Evolutionary conservation across 331 rosid species (phyloP).

Genomic region (Cydonia oblonga): DNA sequence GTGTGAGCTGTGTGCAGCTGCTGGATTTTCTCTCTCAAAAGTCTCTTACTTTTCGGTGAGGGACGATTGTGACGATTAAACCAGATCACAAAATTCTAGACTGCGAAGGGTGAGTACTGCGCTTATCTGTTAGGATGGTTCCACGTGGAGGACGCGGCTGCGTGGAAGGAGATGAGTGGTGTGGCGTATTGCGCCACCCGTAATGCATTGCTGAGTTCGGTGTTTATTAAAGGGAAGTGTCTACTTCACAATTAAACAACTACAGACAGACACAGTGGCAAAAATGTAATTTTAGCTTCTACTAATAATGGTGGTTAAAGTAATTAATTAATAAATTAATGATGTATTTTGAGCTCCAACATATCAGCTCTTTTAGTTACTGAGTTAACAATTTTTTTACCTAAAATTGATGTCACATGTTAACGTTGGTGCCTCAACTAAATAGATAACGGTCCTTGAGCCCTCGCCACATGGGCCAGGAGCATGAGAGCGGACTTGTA

Average conservation of each 20-base stretch:
- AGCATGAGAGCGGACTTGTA: not conserved
- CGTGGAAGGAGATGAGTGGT: conserved; percentile 12
- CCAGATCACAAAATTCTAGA: not conserved
- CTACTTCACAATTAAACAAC: not conserved
- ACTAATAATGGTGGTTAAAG: not conserved
- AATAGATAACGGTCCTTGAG: not conserved
- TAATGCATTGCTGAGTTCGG: too few species aligned
- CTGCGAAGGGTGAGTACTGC: not conserved
- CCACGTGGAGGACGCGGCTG: conserved; percentile 15
- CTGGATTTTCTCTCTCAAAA: not conserved
- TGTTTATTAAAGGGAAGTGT: not conserved
- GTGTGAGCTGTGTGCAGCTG: not conserved
- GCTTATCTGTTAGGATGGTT: not conserved
- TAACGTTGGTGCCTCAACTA: too few species aligned
- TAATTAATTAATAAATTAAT: too few species aligned
- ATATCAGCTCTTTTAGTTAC: not conserved
- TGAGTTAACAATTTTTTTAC: not conserved
- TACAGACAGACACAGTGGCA: conserved; percentile 27
- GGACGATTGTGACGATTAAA: not conserved
- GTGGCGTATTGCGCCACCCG: conserved; percentile 6
- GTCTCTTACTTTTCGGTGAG: not conserved
- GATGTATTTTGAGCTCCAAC: not conserved
- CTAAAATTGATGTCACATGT: not conserved
- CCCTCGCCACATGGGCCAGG: not conserved
- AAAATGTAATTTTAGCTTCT: conserved; percentile 12